Conservation (phyloP, 768 basidiomycete genomes). For the Boletus insuetus region DNA sequence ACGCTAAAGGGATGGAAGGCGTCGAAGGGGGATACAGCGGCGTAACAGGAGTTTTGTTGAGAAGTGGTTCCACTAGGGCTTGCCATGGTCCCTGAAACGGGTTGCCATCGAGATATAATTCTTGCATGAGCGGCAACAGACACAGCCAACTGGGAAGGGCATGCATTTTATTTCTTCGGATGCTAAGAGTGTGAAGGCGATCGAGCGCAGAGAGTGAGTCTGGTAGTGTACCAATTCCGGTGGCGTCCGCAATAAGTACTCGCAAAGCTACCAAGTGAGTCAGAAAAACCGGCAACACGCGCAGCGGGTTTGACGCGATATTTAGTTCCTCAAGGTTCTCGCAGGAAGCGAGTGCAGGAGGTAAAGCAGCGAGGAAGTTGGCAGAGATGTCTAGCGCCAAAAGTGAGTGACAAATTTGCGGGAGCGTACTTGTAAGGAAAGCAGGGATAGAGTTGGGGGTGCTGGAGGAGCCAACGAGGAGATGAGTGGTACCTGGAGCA, state of each 20-base stretch:
- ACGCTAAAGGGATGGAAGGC: constrained; percentile 52
- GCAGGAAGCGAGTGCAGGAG: constrained; percentile 79
- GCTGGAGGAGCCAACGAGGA: constrained; percentile 78
- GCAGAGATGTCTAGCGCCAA: constrained; percentile 92
- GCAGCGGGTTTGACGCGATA: constrained; percentile 85
- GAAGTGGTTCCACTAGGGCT: constrained; percentile 80
- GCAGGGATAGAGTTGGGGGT: constrained; percentile 76
- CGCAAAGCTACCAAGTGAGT: constrained; percentile 72
- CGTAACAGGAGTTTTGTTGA: constrained; percentile 58
- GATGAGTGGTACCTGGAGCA: constrained; percentile 82
- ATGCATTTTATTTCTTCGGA: constrained; percentile 85
- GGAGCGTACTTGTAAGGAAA: constrained; percentile 68
- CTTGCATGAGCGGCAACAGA: constrained; percentile 79
- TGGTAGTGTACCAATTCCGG: constrained; percentile 76
- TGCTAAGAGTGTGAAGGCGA: constrained; percentile 83
- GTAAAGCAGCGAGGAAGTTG: constrained; percentile 81
- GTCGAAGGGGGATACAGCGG: constrained; percentile 67
- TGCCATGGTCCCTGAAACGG: constrained; percentile 95
- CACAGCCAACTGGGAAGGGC: constrained; percentile 95
- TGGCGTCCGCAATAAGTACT: constrained; percentile 91
- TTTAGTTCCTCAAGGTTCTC: constrained; percentile 88
- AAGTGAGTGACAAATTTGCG: constrained; percentile 71
- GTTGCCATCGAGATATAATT: constrained; percentile 90
- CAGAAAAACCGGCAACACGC: constrained; percentile 89
- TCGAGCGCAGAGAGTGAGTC: constrained; percentile 69